Evolutionary conservation across 257 asterid species (phyloP).

Genomic region (Dorcoceras hygrometricum): DNA sequence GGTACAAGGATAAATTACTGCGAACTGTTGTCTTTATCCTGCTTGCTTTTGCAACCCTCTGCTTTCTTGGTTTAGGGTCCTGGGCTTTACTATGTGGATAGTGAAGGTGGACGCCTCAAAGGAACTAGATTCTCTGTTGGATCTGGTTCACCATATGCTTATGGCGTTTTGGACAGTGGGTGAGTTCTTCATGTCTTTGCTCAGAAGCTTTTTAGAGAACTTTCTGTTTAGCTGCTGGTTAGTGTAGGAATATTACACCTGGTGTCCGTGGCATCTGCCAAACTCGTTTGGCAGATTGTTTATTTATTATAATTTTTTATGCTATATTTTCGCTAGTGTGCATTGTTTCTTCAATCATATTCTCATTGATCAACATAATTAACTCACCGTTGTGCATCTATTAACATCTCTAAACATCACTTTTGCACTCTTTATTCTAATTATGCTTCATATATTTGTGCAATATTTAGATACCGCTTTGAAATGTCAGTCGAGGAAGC

Average conservation of each 20-base stretch:
- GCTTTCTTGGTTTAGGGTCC: slow-evolving; percentile 69
- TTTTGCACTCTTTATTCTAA: slow-evolving; percentile 6
- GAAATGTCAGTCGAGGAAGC: slow-evolving; percentile 85
- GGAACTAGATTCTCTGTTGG: slow-evolving; percentile 96
- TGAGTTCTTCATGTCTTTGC: slow-evolving; percentile 30
- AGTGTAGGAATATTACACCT: background rate
- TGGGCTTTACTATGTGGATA: slow-evolving; percentile 87
- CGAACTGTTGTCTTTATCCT: background rate
- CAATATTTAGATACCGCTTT: slow-evolving; percentile 44
- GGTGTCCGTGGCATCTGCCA: background rate
- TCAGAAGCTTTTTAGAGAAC: too few species aligned
- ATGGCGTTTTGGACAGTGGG: slow-evolving; percentile 94
- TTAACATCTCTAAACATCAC: background rate
- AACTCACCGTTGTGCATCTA: background rate
- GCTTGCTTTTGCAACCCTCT: slow-evolving; percentile 9
- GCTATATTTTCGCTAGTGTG: background rate
- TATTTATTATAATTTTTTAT: background rate
- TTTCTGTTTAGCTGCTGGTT: background rate
- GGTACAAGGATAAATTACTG: slow-evolving; percentile 40
- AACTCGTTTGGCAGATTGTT: background rate
- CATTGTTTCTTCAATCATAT: background rate
- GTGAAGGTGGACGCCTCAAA: slow-evolving; percentile 96
- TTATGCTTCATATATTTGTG: slow-evolving; percentile 3
- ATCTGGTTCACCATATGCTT: slow-evolving; percentile 97
- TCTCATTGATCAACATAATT: background rate